Conservation (phyloP, 2,329 filamentous ascomycete species). For the Alternaria longipes region DNA sequence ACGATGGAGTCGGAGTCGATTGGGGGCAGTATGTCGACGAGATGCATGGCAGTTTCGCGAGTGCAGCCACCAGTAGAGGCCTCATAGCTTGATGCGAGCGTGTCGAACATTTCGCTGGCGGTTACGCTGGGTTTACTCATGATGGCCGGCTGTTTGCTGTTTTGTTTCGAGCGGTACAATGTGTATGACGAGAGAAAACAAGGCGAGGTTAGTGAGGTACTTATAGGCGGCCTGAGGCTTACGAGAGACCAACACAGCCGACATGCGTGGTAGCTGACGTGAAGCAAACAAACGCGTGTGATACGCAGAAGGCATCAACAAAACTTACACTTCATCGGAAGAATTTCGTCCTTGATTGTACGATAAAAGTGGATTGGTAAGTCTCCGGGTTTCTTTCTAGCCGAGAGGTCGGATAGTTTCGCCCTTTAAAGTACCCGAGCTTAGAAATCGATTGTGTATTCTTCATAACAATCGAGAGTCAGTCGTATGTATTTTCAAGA, state of each 20-base stretch:
- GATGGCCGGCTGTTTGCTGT: not conserved
- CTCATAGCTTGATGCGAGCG: slow-evolving; percentile 22
- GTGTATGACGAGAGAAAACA: not conserved
- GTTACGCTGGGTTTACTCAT: slow-evolving; percentile 4
- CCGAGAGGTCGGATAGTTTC: not conserved
- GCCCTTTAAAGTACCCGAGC: not conserved
- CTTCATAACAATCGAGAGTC: not conserved
- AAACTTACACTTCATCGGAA: not conserved
- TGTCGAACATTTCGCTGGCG: not conserved
- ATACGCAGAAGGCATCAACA: not conserved
- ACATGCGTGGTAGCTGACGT: slow-evolving; percentile 4
- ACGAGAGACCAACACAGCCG: not conserved
- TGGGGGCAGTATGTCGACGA: slow-evolving; percentile 21
- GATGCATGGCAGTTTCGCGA: slow-evolving; percentile 22
- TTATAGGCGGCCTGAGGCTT: not conserved
- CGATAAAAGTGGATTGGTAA: rapidly evolving
- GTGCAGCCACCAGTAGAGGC: slow-evolving; percentile 27
- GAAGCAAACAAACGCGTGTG: not conserved
- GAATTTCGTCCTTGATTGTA: not conserved
- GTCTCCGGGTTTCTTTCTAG: not conserved
- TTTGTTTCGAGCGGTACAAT: not conserved
- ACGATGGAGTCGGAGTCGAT: slow-evolving; percentile 25
- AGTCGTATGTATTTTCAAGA: not conserved
- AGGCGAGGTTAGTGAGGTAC: not conserved
- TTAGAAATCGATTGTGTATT: not conserved